Conservation (phyloP, 1,139 yeast genomes). For the Geotrichum bryndzae region DNA sequence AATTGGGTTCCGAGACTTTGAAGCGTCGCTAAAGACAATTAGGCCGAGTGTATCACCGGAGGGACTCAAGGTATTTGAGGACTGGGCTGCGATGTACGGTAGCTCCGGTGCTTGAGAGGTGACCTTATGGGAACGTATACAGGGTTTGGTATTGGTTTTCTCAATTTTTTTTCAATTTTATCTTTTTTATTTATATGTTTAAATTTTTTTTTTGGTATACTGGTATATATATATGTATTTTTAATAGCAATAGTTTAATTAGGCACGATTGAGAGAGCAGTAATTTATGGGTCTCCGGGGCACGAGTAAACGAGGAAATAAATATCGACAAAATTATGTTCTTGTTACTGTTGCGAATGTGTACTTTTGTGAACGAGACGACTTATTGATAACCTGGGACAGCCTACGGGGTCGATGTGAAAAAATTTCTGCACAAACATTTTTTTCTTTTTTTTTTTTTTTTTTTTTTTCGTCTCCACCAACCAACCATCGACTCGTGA, state of each 20-base stretch:
- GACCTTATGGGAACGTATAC: not conserved
- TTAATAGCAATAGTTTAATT: not conserved
- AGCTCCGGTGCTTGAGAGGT: conserved; percentile 66
- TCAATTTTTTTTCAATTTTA: not conserved
- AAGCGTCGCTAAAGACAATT: conserved; percentile 69
- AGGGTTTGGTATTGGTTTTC: not conserved
- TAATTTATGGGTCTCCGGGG: not conserved
- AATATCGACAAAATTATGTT: not conserved
- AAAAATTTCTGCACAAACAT: not conserved
- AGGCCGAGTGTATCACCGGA: conserved; percentile 89
- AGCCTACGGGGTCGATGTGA: no score
- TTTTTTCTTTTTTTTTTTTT: not conserved
- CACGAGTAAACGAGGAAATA: not conserved
- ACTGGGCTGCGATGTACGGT: conserved; percentile 88
- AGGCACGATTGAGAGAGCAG: not conserved
- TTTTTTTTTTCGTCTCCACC: not conserved
- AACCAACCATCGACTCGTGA: conserved; percentile 2
- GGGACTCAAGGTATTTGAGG: conserved; percentile 71
- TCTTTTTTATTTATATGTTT: not conserved
- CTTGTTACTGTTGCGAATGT: no score
- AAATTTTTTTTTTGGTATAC: not conserved
- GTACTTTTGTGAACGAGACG: no score
- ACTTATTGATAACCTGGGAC: no score
- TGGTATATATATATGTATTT: not conserved
- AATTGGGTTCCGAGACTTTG: conserved; percentile 68